phyloP scores from a whole-genome alignment of 148 eudicot species.

The Cornus florida region DNA sequence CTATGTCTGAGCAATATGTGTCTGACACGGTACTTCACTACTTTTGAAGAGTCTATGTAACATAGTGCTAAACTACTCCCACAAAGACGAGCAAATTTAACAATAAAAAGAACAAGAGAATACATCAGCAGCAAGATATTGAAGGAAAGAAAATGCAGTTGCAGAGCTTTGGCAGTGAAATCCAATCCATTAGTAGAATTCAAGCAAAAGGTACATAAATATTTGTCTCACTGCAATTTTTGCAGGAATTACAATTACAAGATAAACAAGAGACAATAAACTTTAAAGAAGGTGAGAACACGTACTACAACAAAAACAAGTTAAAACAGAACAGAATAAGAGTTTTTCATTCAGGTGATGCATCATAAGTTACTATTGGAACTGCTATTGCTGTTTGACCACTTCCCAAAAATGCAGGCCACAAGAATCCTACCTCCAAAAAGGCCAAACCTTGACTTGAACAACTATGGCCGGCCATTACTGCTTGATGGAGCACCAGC shows the following conservation, averaged over 20 bases:
- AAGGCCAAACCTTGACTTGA: slow-evolving; percentile 54
- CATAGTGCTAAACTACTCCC: no score
- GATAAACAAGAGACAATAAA: background rate
- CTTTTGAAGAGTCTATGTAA: no score
- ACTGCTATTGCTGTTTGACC: slow-evolving; percentile 44
- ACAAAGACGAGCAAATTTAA: no score
- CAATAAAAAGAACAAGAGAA: no score
- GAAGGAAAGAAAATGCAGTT: slow-evolving; percentile 2
- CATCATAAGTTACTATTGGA: slow-evolving; percentile 29
- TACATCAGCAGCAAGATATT: background rate
- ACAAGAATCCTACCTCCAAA: slow-evolving; percentile 51
- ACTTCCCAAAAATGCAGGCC: slow-evolving; percentile 52
- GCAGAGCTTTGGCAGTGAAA: background rate
- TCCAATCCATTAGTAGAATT: no score
- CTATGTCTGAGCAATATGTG: no score
- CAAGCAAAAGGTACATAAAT: background rate
- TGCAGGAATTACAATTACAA: background rate
- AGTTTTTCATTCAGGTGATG: background rate
- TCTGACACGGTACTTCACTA: no score
- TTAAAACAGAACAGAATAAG: background rate
- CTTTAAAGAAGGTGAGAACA: background rate
- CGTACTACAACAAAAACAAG: background rate
- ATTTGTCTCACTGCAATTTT: background rate
- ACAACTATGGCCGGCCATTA: slow-evolving; percentile 35
- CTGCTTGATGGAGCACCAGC: slow-evolving; percentile 30